A percentile compares a stretch with the other conserved stretches of the same genome.
phyloP scores from a whole-genome alignment of 352 stramenopile genomes.

The Phytophthora pini region DNA sequence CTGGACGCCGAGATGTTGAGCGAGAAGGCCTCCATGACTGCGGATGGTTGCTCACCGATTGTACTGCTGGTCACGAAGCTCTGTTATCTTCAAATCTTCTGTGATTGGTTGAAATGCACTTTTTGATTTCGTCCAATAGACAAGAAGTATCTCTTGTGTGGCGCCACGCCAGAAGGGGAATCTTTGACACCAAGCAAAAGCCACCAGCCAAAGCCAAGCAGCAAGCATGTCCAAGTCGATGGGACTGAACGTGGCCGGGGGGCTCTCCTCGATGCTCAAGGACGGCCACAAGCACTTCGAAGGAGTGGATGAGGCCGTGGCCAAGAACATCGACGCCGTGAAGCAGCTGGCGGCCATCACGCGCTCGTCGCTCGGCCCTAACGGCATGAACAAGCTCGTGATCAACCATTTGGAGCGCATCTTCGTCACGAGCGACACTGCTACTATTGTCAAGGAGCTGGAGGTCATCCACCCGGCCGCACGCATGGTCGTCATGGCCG shows the following conservation, averaged over 20 bases:
- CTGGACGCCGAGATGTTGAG: conserved; percentile 80
- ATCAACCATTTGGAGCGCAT: conserved; percentile 99
- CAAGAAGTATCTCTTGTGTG: conserved; percentile 31
- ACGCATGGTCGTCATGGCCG: conserved; percentile 98
- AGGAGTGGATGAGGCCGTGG: conserved; percentile 95
- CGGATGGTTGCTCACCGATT: conserved; percentile 10
- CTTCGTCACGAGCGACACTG: conserved; percentile 99
- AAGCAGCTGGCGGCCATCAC: conserved; percentile 98
- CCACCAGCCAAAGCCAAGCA: conserved; percentile 25
- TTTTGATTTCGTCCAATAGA: conserved; percentile 11
- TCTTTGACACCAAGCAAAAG: conserved; percentile 40
- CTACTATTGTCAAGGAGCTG: conserved; percentile 99
- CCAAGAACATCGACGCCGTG: conserved; percentile 99
- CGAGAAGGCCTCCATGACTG: conserved; percentile 72
- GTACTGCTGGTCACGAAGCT: conserved; percentile 16
- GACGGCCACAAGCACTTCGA: conserved; percentile 97
- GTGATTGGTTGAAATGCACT: conserved; percentile 24
- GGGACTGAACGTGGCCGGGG: conserved; percentile 95
- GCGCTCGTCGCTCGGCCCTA: conserved; percentile 97
- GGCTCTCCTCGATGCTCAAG: conserved; percentile 98
- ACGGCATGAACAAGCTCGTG: conserved; percentile 99
- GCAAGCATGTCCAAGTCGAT: conserved; percentile 92
- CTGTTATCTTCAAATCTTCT: conserved; percentile 1
- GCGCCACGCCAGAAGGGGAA: conserved; percentile 35
- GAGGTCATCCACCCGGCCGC: conserved; percentile 99